These are phyloP conservation scores for Skeletonema potamos DNA, from an alignment of 108 stramenopile genomes.

Conservation along the genomic window DNA sequence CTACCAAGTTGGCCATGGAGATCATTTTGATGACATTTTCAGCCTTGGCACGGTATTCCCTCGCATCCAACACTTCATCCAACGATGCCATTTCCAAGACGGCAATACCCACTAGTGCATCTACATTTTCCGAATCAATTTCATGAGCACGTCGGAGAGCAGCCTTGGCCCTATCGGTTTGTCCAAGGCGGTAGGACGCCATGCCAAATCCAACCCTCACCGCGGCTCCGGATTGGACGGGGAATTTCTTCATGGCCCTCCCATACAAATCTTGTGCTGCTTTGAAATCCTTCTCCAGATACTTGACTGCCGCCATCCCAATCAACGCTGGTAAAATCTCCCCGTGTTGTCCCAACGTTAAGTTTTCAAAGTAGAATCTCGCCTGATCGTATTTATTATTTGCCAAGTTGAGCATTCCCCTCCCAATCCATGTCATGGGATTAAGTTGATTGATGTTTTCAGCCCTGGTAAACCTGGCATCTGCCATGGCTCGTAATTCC, in stretches of 20 bases:
- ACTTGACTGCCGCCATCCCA: slow-evolving; percentile 81
- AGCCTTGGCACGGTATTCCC: slow-evolving; percentile 56
- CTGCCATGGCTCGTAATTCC: slow-evolving; percentile 62
- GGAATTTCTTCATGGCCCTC: slow-evolving; percentile 59
- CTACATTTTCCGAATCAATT: slow-evolving; percentile 82
- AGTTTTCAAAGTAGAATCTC: slow-evolving; percentile 74
- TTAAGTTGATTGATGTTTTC: slow-evolving; percentile 73
- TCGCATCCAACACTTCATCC: slow-evolving; percentile 53
- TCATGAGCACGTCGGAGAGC: slow-evolving; percentile 73
- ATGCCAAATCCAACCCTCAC: slow-evolving; percentile 80
- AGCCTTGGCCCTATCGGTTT: slow-evolving; percentile 87
- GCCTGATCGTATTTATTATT: slow-evolving; percentile 68
- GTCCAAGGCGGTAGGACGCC: slow-evolving; percentile 81
- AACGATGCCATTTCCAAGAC: slow-evolving; percentile 74
- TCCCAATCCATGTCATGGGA: slow-evolving; percentile 88
- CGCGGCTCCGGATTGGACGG: slow-evolving; percentile 44
- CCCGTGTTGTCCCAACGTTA: slow-evolving; percentile 73
- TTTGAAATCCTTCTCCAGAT: slow-evolving; percentile 61
- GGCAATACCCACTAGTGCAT: slow-evolving; percentile 78
- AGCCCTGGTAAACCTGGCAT: slow-evolving; percentile 70
- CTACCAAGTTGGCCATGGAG: slow-evolving; percentile 89
- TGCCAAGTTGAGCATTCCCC: slow-evolving; percentile 71
- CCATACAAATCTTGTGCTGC: slow-evolving; percentile 66
- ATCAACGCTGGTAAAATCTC: slow-evolving; percentile 78
- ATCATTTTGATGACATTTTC: slow-evolving; percentile 85